Conservation (phyloP, 2,329 filamentous ascomycete genomes). For the Neocatenulostroma microsporum region DNA sequence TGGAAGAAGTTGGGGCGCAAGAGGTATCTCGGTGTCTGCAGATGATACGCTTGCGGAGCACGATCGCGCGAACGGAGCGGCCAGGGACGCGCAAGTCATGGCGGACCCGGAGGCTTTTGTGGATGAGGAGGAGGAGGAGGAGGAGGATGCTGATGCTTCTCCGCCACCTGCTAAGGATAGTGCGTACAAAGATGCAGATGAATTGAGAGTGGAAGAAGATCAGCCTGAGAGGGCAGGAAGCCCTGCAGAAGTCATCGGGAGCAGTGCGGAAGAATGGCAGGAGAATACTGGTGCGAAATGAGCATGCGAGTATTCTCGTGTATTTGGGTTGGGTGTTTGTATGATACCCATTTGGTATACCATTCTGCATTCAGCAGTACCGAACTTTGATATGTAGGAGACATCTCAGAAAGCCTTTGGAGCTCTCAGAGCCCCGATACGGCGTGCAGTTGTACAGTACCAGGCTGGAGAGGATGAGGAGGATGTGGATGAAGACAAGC, state of each 20-base stretch:
- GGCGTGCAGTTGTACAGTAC: too few species aligned
- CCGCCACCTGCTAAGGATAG: constrained; percentile 25
- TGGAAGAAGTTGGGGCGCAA: constrained; percentile 47
- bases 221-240: too few species aligned
- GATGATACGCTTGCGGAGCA: constrained; percentile 44
- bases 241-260: constrained; percentile 14
- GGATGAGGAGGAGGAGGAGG: constrained; percentile 37
- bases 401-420: too few species aligned
- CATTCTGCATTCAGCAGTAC: too few species aligned
- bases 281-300: constrained; percentile 11
- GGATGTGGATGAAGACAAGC: too few species aligned
- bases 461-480: too few species aligned
- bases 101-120: constrained; percentile 42
- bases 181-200: constrained; percentile 2
- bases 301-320: too few species aligned
- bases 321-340: too few species aligned
- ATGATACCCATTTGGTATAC: too few species aligned
- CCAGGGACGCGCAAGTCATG: constrained; percentile 27
- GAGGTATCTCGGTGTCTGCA: constrained; percentile 53
- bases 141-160: constrained; percentile 29
- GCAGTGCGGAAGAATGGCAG: constrained; percentile 25
- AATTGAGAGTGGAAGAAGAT: too few species aligned
- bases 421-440: too few species aligned
- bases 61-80: constrained; percentile 10
- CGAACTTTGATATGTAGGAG: too few species aligned